Base-by-base conservation (phyloP, 177 flowering plant genomes). In the Tripterygium wilfordii region DNA sequence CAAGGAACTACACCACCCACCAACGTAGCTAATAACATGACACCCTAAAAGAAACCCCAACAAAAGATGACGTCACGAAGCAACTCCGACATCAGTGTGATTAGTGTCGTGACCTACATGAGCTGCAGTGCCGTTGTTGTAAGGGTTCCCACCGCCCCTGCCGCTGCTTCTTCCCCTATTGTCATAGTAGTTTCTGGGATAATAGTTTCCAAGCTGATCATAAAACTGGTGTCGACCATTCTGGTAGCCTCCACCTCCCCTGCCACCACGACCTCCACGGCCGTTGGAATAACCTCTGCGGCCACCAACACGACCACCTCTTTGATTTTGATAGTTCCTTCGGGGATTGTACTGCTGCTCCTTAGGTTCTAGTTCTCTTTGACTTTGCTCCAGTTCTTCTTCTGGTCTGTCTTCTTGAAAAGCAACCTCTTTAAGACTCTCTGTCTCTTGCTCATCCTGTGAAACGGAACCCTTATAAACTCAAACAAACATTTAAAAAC, bases 271-370 rank as follows among this genome's bases (percentile, higher is more conserved):
- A 25, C 77, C 74, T 14, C 85, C 85, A 27, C 88, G 81, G 7
- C 82, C 85, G 49, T 73, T 75, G 26, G 70, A 37, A 54, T 74
- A 78, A 36, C 81, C 82, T 18, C 83, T 63, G 1, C 78, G 60
- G 14, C 82, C 76, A 20, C 74, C 65, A 53, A 79, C 79, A 29
- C 76, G 71, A 26, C 75, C 73, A 35, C 85, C 88, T 71, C 94
- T 67, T 47, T 70, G 78, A 63, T 75, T 83, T 45, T 52, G 82
- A 53, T 75, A 74, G 25, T 45, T 14, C 58, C 82, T 67, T 31
- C 80, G 69, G 1, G 68, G 71, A 47, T 33, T 31, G 26, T 70
- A 53, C 31, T 75, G 75, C 23, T 74, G 83, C 30, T 71, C 80
- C 52, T 72, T 66, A 0, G 60, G 21, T 17, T 72, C 84, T 8